Percentiles rank a stretch among this genome's conserved stretches.
Evolutionary conservation across 345 rosid species (phyloP).

Genomic region (Euclidium syriacum): DNA sequence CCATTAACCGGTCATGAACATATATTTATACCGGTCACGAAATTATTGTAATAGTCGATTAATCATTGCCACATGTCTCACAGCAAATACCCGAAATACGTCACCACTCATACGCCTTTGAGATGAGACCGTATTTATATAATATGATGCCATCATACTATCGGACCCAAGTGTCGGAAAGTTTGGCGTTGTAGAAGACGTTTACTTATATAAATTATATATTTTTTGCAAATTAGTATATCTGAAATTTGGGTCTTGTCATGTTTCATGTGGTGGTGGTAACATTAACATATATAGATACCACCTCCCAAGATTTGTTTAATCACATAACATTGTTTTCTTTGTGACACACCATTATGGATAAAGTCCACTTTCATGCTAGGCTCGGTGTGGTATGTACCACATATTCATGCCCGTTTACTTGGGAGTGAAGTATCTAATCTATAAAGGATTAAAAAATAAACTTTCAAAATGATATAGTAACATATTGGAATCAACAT

Average conservation of each 20-base stretch:
- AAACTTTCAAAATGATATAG: neutral
- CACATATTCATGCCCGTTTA: neutral
- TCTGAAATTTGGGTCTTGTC: neutral
- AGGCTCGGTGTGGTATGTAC: slow-evolving; percentile 1
- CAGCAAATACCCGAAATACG: too few relatives aligned
- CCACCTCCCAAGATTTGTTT: neutral
- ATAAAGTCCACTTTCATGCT: slow-evolving; percentile 9
- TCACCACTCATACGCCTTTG: neutral
- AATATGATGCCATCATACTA: slow-evolving; percentile 1
- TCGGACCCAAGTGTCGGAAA: slow-evolving; percentile 3
- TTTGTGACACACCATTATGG: slow-evolving; percentile 1
- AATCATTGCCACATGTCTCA: slow-evolving; percentile 1
- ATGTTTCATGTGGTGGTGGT: neutral
- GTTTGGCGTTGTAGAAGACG: neutral
- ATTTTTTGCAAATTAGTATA: neutral
- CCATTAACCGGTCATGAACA: too few relatives aligned
- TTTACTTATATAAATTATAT: neutral
- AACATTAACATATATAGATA: too few relatives aligned
- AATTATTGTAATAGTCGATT: too few relatives aligned
- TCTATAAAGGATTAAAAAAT: neutral
- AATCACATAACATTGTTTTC: neutral
- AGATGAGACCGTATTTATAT: neutral
- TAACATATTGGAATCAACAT: too few relatives aligned
- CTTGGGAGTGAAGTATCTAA: slow-evolving; percentile 1
- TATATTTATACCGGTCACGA: too few relatives aligned